phyloP scores from a whole-genome alignment of 2,329 filamentous ascomycete species.

The Neofusicoccum ribis region DNA sequence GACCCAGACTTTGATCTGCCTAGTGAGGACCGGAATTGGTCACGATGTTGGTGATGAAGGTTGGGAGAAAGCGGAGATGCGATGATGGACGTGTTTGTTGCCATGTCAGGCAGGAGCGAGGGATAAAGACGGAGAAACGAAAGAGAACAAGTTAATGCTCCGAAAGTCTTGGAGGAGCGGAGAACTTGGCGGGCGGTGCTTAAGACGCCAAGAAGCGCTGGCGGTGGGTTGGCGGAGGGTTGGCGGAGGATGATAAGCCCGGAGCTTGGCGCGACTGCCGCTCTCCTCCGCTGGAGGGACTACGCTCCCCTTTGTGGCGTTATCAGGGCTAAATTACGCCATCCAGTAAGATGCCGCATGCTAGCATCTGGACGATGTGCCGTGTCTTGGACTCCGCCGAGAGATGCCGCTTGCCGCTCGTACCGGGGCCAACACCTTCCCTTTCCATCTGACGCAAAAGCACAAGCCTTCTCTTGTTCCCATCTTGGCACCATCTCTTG shows the following conservation, averaged over 20 bases:
- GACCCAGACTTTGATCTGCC: too few relatives aligned
- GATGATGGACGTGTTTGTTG: not conserved
- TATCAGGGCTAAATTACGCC: conserved; percentile 5
- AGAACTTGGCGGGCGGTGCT: conserved; percentile 1
- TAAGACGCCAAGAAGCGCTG: conserved; percentile 3
- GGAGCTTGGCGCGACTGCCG: conserved; percentile 3
- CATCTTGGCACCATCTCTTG: conserved; percentile 1
- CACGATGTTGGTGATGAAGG: not conserved
- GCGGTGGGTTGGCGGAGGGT: not conserved
- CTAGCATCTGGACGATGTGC: not conserved
- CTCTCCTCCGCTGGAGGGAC: not conserved
- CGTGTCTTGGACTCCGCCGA: conserved; percentile 5
- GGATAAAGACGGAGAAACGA: not conserved
- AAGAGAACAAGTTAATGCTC: not conserved
- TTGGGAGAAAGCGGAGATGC: not conserved
- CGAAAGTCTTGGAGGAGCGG: not conserved
- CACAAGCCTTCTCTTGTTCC: conserved; percentile 1
- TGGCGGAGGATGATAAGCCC: conserved; percentile 14
- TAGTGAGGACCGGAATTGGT: not conserved
- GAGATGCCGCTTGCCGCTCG: not conserved
- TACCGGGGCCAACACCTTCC: not conserved
- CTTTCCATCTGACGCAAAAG: not conserved
- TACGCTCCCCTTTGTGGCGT: not conserved
- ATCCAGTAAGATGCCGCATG: not conserved
- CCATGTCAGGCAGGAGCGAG: conserved; percentile 5